Conservation (phyloP, 345 rosid species). For the Sapria himalayana region DNA sequence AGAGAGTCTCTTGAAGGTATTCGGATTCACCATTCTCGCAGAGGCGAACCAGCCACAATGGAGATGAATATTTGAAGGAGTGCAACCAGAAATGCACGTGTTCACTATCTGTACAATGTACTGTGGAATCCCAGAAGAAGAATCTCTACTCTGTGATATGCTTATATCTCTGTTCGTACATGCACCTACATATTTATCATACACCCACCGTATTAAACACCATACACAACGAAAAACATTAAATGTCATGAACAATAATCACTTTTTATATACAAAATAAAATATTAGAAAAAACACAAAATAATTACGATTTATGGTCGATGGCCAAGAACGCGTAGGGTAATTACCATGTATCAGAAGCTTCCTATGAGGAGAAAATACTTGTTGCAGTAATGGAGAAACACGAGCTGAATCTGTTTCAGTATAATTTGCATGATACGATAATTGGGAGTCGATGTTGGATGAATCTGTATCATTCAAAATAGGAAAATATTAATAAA, state of each 20-base stretch:
- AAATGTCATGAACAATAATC: not conserved
- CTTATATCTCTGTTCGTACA: conserved; percentile 27
- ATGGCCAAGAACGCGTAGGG: not conserved
- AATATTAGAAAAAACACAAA: not conserved
- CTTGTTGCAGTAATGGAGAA: too few species aligned
- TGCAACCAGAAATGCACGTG: conserved; percentile 24
- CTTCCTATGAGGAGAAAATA: conserved; percentile 12
- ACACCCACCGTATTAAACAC: too few species aligned
- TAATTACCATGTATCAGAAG: conserved; percentile 17
- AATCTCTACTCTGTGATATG: conserved; percentile 29
- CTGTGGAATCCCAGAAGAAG: conserved; percentile 29
- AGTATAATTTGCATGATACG: too few species aligned
- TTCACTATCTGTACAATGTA: conserved; percentile 34
- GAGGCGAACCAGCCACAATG: conserved; percentile 48
- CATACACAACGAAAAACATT: not conserved
- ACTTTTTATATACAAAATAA: not conserved
- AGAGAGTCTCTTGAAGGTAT: conserved; percentile 25
- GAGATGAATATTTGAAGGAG: conserved; percentile 25
- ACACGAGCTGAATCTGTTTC: too few species aligned
- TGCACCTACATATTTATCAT: conserved; percentile 14
- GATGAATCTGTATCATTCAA: too few species aligned
- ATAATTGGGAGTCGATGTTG: too few species aligned
- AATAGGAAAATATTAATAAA: too few species aligned
- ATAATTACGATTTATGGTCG: not conserved
- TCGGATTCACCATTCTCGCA: conserved; percentile 27